Percentiles rank a stretch among this genome's conserved stretches.
Evolutionary conservation across 371 early-diverging fungal genomes (phyloP).

Genomic region (Gilbertella persicaria): DNA sequence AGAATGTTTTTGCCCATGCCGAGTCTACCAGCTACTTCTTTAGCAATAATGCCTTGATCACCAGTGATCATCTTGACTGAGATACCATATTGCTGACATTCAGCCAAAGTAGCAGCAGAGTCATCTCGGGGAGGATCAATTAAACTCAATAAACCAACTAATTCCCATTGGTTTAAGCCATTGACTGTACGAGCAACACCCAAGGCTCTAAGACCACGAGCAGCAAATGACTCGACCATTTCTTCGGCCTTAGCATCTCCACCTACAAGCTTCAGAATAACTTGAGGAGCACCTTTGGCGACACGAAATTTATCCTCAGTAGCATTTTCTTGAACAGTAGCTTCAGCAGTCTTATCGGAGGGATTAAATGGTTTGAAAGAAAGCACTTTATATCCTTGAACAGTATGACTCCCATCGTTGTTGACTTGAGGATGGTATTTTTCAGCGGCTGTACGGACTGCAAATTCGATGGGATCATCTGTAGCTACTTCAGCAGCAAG

Average conservation of each 20-base stretch:
- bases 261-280: constrained; percentile 58
- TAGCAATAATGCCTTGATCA: constrained; percentile 85
- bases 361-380: constrained; percentile 85
- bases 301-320: constrained; percentile 69
- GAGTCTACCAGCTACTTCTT: constrained; percentile 71
- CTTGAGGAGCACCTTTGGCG: constrained; percentile 66
- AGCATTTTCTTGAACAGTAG: constrained; percentile 75
- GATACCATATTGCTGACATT: constrained; percentile 79
- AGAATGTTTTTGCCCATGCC: constrained; percentile 65
- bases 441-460: constrained; percentile 89
- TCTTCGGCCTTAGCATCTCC: constrained; percentile 57
- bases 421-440: constrained; percentile 65
- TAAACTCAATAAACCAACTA: constrained; percentile 67
- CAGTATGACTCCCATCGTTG: constrained; percentile 51
- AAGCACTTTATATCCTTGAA: constrained; percentile 78
- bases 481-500: constrained; percentile 90
- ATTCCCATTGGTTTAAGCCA: constrained; percentile 53
- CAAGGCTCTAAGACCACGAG: constrained; percentile 73
- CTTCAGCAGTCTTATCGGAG: constrained; percentile 82
- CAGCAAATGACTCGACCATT: constrained; percentile 61
- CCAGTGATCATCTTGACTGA: constrained; percentile 93
- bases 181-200: constrained; percentile 65
- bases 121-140: constrained; percentile 84
- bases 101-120: constrained; percentile 74
- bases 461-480: constrained; percentile 91